These are phyloP conservation scores for Gastroboletus turbinatus DNA, from an alignment of 1,284 basidiomycete species.

Conservation along the genomic window DNA sequence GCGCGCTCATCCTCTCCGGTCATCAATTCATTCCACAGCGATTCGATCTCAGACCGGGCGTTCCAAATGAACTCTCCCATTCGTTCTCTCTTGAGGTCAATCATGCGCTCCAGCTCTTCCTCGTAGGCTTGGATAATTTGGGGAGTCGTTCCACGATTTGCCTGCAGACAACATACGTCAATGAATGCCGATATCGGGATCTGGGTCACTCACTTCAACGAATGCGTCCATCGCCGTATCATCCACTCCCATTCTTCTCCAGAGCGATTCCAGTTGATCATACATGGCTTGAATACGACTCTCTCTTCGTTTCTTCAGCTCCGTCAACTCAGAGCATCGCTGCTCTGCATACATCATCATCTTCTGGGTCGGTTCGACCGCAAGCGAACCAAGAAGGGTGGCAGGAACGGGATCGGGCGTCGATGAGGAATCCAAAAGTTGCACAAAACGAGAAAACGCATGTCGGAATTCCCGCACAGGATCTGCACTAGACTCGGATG, in stretches of 20 bases:
- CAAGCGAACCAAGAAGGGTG: conserved; percentile 45
- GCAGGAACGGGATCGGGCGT: conserved; percentile 36
- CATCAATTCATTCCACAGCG: conserved; percentile 87
- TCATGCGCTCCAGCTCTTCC: conserved; percentile 87
- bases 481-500: conserved; percentile 22
- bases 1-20: conserved; percentile 79
- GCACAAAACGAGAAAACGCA: conserved; percentile 63
- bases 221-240: conserved; percentile 79
- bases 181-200: not conserved
- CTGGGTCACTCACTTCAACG: conserved; percentile 53
- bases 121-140: conserved; percentile 79
- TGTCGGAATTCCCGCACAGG: conserved; percentile 47
- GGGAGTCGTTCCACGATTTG: conserved; percentile 73
- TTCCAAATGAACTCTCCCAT: conserved; percentile 86
- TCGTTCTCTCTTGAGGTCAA: conserved; percentile 83
- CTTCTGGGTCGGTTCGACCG: conserved; percentile 66
- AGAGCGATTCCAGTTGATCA: conserved; percentile 80
- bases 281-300: conserved; percentile 82
- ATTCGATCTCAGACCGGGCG: conserved; percentile 79
- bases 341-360: conserved; percentile 64
- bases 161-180: conserved; percentile 17
- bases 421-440: conserved; percentile 60
- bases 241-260: conserved; percentile 73
- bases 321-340: conserved; percentile 60
- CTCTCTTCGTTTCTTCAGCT: conserved; percentile 68